Base-by-base conservation (phyloP, 345 rosid species). In the Euclidium syriacum region DNA sequence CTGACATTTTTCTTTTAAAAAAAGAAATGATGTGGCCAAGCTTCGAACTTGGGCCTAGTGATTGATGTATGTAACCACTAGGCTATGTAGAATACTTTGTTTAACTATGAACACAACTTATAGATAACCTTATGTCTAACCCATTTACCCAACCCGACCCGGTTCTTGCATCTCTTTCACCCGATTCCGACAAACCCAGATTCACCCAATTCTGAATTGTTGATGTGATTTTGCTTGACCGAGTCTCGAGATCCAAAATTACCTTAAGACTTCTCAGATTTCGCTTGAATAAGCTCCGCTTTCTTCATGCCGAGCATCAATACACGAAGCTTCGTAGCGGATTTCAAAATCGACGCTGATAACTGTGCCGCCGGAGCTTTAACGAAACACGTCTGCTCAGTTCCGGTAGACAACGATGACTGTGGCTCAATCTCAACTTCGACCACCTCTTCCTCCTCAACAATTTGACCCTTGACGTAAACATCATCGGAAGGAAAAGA, bases 241-340 rank as follows among this genome's bases (percentile, higher is more conserved):
- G 2, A 0, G 5, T 36, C 67, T 42, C 16, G 35, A 56, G 80
- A 23, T 46, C 58, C 76, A 10, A 27, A n/a, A n/a, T n/a, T n/a
- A n/a, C n/a, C n/a, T n/a, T n/a, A n/a, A n/a, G 2, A 29, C 20
- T 39, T 20, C 56, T 53, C 49, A 10, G 51, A 55, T 77, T 58
- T 65, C 78, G 29, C 5, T 12, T 14, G 70, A 27, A 42, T 60
- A 3, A 48, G 54, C 57, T 80, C 84, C 12, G 85, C 27, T 64
- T 81, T 94, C 74, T 84, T 90, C 33, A 86, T 79, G 2, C 85
- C 80, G 44, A 81, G 64, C 85, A 85, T 74, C 67, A 91, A 78
- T 4, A 95, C 91, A 8, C 99, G 85, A 40, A 95, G 78, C 67
- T 81, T 95, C 4, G 91, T 82, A 4, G 98, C 96, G 6, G 99